Base-by-base conservation (phyloP, 345 rosid species). In the Pistacia atlantica region DNA sequence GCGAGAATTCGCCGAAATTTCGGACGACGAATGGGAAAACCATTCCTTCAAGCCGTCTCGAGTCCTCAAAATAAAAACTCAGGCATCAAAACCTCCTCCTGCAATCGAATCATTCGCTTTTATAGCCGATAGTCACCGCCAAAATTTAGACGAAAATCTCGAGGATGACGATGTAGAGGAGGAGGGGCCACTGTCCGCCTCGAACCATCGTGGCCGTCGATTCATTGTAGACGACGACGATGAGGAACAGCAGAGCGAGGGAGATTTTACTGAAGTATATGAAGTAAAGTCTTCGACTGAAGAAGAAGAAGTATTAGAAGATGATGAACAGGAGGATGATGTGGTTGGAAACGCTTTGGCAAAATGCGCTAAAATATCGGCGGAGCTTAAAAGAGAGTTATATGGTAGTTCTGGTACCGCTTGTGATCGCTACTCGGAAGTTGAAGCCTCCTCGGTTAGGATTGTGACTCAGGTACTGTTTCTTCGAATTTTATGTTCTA, bases 281-380 rank as follows among this genome's bases (percentile, higher is more conserved):
- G 90, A 88, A 61, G 38, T 84, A 22, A 79, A 84, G 70, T 82
- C 91, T 17, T 82, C 90, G 9, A 89, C 89, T 64, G 93, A 85
- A 59, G 90, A 87, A 17, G 91, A 79, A 38, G 86, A 79, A 10
- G 18, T 66, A 6, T 5, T 45, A n/a, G 95, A 84, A 57, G 94
- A 84, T 38, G 88, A 87, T 20, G 88, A 67, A 45, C 85, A 28
- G 4, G 80, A 74, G 1, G 93, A 86, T 46, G 98, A 93, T 77
- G 97, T 93, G 69, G 97, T 96, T 3, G 97, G 95, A 48, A 90
- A 88, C 79, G 97, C 99, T 33, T 74, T 93, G 83, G 97, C 91
- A 78, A 93, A 90, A 78, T 96, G 99, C 79, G 87, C 95, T 4
- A 92, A 87, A 74, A 96, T 91, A 80, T 93, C 99, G 1, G 80